phyloP scores from a whole-genome alignment of 176 grass and related monocot species.

The Cenchrus americanus region DNA sequence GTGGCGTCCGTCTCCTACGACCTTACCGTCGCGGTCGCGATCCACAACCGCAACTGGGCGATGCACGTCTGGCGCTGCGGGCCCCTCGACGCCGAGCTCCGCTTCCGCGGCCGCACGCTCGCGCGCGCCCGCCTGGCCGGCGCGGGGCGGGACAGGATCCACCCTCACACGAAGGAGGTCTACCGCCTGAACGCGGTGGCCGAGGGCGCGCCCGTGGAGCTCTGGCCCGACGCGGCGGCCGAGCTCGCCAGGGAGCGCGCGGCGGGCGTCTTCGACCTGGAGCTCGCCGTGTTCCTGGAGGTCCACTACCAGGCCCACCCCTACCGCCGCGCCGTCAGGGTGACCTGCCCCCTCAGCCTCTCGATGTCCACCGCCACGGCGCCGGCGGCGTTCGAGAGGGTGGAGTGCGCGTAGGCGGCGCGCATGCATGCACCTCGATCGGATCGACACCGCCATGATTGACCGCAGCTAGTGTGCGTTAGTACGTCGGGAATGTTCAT shows the following conservation, averaged over 20 bases:
- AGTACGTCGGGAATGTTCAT: no score
- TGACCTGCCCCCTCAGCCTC: not conserved
- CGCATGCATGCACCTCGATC: no score
- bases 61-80: not conserved
- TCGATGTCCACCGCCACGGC: not conserved
- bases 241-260: conserved; percentile 5
- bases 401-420: not conserved
- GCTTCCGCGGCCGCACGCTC: conserved; percentile 4
- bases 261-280: not conserved
- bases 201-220: not conserved
- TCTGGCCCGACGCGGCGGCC: not conserved
- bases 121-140: not conserved
- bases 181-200: not conserved
- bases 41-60: conserved; percentile 8
- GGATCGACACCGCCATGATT: not conserved
- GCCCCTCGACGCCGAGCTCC: not conserved
- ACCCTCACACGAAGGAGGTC: not conserved
- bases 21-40: not conserved
- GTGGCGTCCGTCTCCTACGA: not conserved
- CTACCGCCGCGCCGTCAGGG: not conserved
- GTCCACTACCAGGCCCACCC: not conserved
- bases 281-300: not conserved
- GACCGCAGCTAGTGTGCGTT: no score
- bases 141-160: not conserved
- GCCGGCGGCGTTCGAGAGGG: conserved; percentile 1